Evolutionary conservation across 257 asterid genomes (phyloP).

Genomic region (Misopates orontium): DNA sequence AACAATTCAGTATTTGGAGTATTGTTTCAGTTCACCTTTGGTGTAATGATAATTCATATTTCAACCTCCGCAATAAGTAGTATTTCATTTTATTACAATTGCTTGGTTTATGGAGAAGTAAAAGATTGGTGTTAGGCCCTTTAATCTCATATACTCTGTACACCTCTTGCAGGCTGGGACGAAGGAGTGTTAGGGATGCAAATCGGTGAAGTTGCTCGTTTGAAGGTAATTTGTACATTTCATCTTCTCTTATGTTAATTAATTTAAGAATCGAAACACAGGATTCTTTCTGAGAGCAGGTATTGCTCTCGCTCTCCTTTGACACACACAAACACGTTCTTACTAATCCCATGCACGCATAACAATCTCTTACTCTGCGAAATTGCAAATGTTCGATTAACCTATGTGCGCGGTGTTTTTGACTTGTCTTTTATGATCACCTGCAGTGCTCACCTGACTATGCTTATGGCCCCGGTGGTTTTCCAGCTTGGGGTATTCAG

Average conservation of each 20-base stretch:
- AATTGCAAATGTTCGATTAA: neutral
- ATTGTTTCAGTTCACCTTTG: neutral
- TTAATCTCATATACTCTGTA: conserved; percentile 6
- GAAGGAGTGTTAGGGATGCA: conserved; percentile 97
- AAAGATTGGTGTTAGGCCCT: neutral
- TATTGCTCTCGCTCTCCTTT: neutral
- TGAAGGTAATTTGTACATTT: conserved; percentile 45
- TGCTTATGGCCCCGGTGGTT: conserved; percentile 80
- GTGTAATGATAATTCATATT: neutral
- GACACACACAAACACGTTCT: neutral
- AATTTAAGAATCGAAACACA: neutral
- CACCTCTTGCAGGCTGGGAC: conserved; percentile 81
- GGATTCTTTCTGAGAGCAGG: neutral
- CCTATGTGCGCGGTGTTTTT: neutral
- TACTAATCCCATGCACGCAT: neutral
- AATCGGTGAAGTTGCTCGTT: conserved; percentile 89
- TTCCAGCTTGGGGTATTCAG: conserved; percentile 92
- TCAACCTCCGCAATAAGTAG: neutral
- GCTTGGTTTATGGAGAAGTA: neutral
- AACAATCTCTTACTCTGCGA: neutral
- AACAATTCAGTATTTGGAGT: neutral
- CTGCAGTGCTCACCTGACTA: conserved; percentile 97
- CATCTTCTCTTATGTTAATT: neutral
- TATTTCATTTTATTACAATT: neutral
- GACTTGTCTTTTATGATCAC: conserved; percentile 14